A percentile compares a stretch with the other conserved stretches of the same genome.
Conservation (phyloP, 331 rosid genomes). For the Quercus lobata region DNA sequence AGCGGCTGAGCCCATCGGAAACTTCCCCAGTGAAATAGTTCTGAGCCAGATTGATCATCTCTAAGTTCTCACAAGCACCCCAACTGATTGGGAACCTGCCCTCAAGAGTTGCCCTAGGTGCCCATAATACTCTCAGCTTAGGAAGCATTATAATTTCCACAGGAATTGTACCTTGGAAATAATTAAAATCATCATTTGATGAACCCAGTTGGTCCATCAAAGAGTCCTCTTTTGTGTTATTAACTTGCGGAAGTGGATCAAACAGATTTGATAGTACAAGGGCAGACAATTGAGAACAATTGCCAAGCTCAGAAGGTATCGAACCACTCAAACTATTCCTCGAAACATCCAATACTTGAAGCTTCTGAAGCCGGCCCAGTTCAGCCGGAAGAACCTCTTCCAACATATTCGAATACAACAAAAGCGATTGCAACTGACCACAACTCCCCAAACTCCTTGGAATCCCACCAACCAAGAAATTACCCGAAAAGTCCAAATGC, state of each 20-base stretch:
- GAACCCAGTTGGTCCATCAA: conserved; percentile 24
- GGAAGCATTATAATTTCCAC: conserved; percentile 57
- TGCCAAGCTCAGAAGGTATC: conserved; percentile 67
- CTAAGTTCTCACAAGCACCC: conserved; percentile 65
- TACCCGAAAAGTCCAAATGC: conserved; percentile 81
- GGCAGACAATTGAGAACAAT: conserved; percentile 55
- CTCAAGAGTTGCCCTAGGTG: conserved; percentile 68
- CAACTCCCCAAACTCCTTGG: conserved; percentile 78
- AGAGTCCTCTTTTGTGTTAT: conserved; percentile 22
- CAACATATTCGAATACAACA: conserved; percentile 71
- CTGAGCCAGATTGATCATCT: conserved; percentile 76
- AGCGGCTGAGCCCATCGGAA: conserved; percentile 41
- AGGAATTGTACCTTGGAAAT: conserved; percentile 72
- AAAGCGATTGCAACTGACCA: conserved; percentile 45
- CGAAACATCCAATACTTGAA: conserved; percentile 75
- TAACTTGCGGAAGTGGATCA: conserved; percentile 36
- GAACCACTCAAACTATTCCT: conserved; percentile 73
- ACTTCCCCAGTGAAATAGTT: conserved; percentile 62
- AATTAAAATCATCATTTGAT: conserved; percentile 56
- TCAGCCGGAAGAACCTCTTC: conserved; percentile 67
- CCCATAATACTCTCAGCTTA: conserved; percentile 76
- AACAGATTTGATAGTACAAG: conserved; percentile 76
- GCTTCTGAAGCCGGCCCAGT: conserved; percentile 54
- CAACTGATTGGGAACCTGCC: conserved; percentile 50
- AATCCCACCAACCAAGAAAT: conserved; percentile 43